Conservation (phyloP, 2,329 filamentous ascomycete genomes). For the Delphinella strobiligena region DNA sequence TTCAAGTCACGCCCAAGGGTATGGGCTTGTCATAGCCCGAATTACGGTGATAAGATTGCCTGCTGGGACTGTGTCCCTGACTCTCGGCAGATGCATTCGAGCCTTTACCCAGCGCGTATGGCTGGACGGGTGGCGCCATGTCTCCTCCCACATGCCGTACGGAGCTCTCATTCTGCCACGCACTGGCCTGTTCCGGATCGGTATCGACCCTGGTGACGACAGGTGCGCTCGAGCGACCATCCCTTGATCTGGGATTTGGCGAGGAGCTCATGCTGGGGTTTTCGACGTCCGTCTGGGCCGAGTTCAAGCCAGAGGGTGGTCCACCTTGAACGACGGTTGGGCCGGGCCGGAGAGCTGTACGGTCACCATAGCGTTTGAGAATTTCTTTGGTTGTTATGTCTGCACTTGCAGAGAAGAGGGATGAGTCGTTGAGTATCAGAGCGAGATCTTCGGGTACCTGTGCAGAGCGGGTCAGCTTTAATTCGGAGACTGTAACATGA, state of each 20-base stretch:
- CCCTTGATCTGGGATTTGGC: slow-evolving; percentile 9
- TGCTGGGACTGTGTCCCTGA: slow-evolving; percentile 19
- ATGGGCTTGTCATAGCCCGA: slow-evolving; percentile 17
- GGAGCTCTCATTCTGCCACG: slow-evolving; percentile 73
- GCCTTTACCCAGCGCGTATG: background rate
- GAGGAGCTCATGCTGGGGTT: slow-evolving; percentile 25
- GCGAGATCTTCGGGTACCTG: slow-evolving; percentile 90
- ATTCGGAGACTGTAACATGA: background rate
- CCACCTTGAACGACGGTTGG: slow-evolving; percentile 14
- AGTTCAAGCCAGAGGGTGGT: background rate
- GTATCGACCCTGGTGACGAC: slow-evolving; percentile 66
- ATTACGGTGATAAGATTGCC: slow-evolving; percentile 14
- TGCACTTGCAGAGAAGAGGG: slow-evolving; percentile 66
- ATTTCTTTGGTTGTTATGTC: slow-evolving; percentile 97
- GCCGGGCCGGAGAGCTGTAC: slow-evolving; percentile 45
- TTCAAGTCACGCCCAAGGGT: slow-evolving; percentile 14
- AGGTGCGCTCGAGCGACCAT: slow-evolving; percentile 34
- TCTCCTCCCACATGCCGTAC: slow-evolving; percentile 55
- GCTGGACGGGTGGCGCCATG: slow-evolving; percentile 6
- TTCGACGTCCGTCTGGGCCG: slow-evolving; percentile 12
- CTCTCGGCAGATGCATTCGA: no score
- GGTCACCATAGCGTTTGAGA: slow-evolving; percentile 80
- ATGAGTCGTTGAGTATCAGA: slow-evolving; percentile 70
- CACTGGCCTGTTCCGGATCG: slow-evolving; percentile 58
- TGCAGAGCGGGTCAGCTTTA: slow-evolving; percentile 14